Conservation (phyloP, 2,329 filamentous ascomycete species). For the Aschersonia sp. region DNA sequence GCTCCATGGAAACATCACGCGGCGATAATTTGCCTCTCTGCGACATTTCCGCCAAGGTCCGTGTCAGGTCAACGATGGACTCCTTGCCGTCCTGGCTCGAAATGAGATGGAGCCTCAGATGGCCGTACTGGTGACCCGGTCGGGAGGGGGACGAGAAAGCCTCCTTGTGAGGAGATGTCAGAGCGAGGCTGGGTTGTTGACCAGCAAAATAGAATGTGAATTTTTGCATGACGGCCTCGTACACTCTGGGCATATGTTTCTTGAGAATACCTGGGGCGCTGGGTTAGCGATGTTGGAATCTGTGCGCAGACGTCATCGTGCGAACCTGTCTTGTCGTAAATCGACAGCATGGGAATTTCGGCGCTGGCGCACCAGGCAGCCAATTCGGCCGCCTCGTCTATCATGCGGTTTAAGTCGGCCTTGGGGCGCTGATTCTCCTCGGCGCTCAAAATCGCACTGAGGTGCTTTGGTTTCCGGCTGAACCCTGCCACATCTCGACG, state of each 20-base stretch:
- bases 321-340: constrained; percentile 85
- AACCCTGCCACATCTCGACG: constrained; percentile 69
- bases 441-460: constrained; percentile 72
- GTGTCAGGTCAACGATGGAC: constrained; percentile 88
- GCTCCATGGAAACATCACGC: constrained; percentile 67
- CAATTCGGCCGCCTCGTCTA: constrained; percentile 85
- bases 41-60: constrained; percentile 88
- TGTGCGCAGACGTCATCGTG: background rate
- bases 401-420: constrained; percentile 65
- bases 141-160: constrained; percentile 13
- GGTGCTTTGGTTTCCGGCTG: constrained; percentile 61
- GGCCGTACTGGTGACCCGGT: constrained; percentile 18
- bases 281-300: too few relatives aligned
- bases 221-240: constrained; percentile 64
- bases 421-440: constrained; percentile 54
- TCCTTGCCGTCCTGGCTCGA: constrained; percentile 82
- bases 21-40: constrained; percentile 73
- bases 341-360: constrained; percentile 71
- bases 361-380: constrained; percentile 86
- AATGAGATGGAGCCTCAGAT: constrained; percentile 57
- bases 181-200: constrained; percentile 53
- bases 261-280: constrained; percentile 60
- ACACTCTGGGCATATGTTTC: constrained; percentile 71
- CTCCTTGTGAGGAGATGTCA: constrained; percentile 29
- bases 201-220: constrained; percentile 79